Evolutionary conservation across 2,329 filamentous ascomycete species (phyloP), one percentile per base, ranked within the genome.

Genomic region (Biscogniauxia sp.): DNA sequence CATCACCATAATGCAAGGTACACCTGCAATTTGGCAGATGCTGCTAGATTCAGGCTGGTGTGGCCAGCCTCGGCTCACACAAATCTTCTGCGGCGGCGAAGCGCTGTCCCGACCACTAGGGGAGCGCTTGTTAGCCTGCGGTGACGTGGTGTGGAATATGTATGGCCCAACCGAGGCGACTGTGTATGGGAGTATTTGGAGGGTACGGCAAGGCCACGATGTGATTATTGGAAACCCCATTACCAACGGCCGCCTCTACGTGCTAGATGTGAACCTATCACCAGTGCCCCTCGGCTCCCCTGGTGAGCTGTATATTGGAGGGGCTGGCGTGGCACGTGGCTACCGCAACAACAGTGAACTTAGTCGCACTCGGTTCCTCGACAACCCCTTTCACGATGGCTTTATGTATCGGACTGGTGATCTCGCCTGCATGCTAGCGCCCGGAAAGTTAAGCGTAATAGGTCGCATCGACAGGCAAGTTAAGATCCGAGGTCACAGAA

Each of bases 201-300:
- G 54, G 58, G 68, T 73, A 13, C 20, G 62, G 3, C 25, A 56
- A 23, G 70, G 61, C 20, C 53, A 69, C 9, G 66, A 67, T 56
- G 57, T 72, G 3, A 45, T 66, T 6, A 67, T 72, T 55, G 72
- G 72, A 53, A 58, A 61, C 9, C 70, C 70, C 13, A 61, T 72
- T 25, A 58, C 61, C 3, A 80, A 79, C 62, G 74, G 72, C 54
- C 64, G 66, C 0, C 63, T 76, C 20, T 80, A 77, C 62, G 72
- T 82, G 23, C 56, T 82, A 0, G 79, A 80, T 59, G 63, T 70
- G 11, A 55, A 76, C 6, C 66, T 71, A 51, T 60, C 74, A 19
- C 71, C 75, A 0, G 70, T 79, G 4, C 77, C 80, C 0, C 54
- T 72, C 5, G 80, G 80, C 0, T 61, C 74, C 19, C 20, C 61